Conservation (phyloP, 495 filamentous ascomycete species). For the Achaetomiella virescens region DNA sequence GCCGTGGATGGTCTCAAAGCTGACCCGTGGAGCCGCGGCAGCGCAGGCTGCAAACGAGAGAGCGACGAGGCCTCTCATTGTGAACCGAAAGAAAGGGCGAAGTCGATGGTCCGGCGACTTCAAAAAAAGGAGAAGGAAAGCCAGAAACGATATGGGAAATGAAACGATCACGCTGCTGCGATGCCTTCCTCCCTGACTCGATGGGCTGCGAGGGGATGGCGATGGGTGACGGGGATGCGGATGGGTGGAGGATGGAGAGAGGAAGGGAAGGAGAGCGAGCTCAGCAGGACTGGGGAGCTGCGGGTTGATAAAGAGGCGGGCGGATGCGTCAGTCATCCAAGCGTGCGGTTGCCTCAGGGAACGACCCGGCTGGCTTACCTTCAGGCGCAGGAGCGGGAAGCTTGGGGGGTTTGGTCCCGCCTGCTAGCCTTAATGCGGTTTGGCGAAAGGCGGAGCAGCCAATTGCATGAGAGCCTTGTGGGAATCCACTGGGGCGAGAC, state of each 20-base stretch:
- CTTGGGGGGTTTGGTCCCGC: conserved; percentile 17
- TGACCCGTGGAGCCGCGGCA: conserved; percentile 67
- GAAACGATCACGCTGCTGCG: conserved; percentile 21
- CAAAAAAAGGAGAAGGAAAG: conserved; percentile 22
- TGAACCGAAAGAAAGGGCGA: conserved; percentile 36
- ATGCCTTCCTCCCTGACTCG: conserved; percentile 24
- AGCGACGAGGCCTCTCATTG: conserved; percentile 68
- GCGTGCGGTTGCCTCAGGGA: conserved; percentile 24
- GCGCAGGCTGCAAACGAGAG: conserved; percentile 62
- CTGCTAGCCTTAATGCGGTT: conserved; percentile 9
- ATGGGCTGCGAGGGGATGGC: conserved; percentile 29
- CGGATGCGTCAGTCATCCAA: conserved; percentile 23
- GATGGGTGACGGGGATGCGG: conserved; percentile 42
- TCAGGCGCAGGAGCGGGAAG: conserved; percentile 12
- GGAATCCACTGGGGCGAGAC: conserved; percentile 20
- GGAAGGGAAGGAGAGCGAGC: conserved; percentile 25
- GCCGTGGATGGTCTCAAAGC: conserved; percentile 73
- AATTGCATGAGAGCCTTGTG: conserved; percentile 14
- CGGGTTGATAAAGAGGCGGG: conserved; percentile 28
- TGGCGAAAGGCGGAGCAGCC: conserved; percentile 26
- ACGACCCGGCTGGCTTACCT: conserved; percentile 9
- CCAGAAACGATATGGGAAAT: conserved; percentile 18
- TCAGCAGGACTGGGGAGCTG: conserved; percentile 29
- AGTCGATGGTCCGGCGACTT: conserved; percentile 43
- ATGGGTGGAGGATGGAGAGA: conserved; percentile 24